Conservation (phyloP, 2,329 filamentous ascomycete genomes). For the Thermothelomyces thermophilus region DNA sequence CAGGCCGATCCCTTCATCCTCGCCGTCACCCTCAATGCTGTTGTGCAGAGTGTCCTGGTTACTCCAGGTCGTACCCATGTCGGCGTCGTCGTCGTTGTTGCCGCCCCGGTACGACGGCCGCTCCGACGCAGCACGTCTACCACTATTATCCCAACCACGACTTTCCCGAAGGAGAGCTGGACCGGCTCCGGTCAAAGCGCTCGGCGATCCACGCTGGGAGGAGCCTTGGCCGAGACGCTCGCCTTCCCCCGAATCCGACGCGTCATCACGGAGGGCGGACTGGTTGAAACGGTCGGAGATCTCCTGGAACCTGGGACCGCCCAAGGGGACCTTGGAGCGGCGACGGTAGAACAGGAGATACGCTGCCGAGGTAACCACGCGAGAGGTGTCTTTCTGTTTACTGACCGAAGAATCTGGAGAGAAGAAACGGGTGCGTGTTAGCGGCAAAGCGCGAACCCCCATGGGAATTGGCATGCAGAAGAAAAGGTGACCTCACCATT, state of each 20-base stretch:
- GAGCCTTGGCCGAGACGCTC: slow-evolving; percentile 75
- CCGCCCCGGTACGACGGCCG: slow-evolving; percentile 15
- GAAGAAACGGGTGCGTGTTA: slow-evolving; percentile 36
- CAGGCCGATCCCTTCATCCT: slow-evolving; percentile 42
- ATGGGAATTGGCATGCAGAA: background rate
- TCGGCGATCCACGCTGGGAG: slow-evolving; percentile 87
- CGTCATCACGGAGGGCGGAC: slow-evolving; percentile 39
- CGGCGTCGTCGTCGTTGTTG: slow-evolving; percentile 20
- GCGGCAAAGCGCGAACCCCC: slow-evolving; percentile 18
- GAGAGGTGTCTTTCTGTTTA: slow-evolving; percentile 50
- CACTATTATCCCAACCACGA: slow-evolving; percentile 47
- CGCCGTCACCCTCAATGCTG: slow-evolving; percentile 24
- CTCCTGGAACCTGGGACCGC: slow-evolving; percentile 66
- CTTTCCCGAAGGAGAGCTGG: slow-evolving; percentile 61
- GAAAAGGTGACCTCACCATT: slow-evolving; percentile 72
- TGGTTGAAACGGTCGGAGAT: slow-evolving; percentile 59
- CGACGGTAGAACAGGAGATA: slow-evolving; percentile 96
- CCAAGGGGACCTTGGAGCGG: slow-evolving; percentile 68
- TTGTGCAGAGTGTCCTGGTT: slow-evolving; percentile 20
- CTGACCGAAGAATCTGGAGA: slow-evolving; percentile 67
- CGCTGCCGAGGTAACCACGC: slow-evolving; percentile 67
- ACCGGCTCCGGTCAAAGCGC: slow-evolving; percentile 73
- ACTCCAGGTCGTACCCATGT: slow-evolving; percentile 18
- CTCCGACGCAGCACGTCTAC: slow-evolving; percentile 27
- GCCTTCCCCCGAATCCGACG: slow-evolving; percentile 64